phyloP scores from a whole-genome alignment of 345 rosid genomes.

The Triadica sebifera region DNA sequence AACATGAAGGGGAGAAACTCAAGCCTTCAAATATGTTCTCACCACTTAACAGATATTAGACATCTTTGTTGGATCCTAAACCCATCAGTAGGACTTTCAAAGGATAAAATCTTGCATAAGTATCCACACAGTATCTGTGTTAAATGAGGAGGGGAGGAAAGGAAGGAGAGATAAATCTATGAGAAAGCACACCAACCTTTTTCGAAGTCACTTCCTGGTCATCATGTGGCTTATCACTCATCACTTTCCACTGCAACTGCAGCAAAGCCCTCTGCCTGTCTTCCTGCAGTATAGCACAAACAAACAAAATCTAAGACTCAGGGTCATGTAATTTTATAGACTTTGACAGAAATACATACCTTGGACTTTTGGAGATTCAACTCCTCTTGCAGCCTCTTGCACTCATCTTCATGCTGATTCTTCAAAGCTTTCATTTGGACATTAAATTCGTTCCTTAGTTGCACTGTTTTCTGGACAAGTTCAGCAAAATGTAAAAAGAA shows the following conservation, averaged over 20 bases:
- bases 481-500: not conserved
- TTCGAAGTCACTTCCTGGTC: constrained; percentile 71
- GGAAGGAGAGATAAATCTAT: not conserved
- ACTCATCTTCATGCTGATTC: constrained; percentile 75
- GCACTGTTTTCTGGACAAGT: constrained; percentile 46
- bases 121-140: too few relatives aligned
- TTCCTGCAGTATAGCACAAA: constrained; percentile 47
- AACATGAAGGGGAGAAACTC: not conserved
- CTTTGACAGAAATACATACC: constrained; percentile 30
- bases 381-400: constrained; percentile 65
- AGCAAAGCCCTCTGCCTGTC: constrained; percentile 80
- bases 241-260: constrained; percentile 91
- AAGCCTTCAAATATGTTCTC: too few relatives aligned
- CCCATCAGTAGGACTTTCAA: not conserved
- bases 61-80: too few relatives aligned
- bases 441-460: constrained; percentile 67
- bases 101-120: not conserved
- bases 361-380: constrained; percentile 67
- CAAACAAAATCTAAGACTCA: not conserved
- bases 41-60: too few relatives aligned
- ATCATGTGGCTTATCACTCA: constrained; percentile 73
- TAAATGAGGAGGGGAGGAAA: not conserved
- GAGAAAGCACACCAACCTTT: constrained; percentile 41
- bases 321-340: constrained; percentile 11
- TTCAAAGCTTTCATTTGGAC: constrained; percentile 63